Evolutionary conservation across 805 yeast genomes (phyloP).

Genomic region (Komagataella pseudopastoris): DNA sequence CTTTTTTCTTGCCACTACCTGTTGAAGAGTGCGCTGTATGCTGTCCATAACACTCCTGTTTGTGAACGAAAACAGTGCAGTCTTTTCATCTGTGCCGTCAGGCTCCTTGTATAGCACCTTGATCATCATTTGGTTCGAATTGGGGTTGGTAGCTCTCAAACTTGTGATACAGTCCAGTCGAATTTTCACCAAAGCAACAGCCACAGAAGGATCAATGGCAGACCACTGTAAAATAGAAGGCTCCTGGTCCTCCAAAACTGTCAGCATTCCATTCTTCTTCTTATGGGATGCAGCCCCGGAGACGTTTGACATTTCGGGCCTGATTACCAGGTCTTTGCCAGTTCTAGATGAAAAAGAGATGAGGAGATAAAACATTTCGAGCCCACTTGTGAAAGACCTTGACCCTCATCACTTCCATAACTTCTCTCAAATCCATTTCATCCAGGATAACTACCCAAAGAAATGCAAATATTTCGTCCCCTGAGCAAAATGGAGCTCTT

Average conservation of each 20-base stretch:
- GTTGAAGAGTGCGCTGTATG: constrained; percentile 53
- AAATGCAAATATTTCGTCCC: neutral
- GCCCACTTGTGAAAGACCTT: neutral
- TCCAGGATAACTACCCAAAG: neutral
- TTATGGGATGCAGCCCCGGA: constrained; percentile 39
- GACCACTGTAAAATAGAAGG: constrained; percentile 47
- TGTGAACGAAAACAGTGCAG: constrained; percentile 46
- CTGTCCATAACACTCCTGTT: constrained; percentile 66
- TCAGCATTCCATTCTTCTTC: constrained; percentile 42
- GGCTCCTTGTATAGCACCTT: constrained; percentile 34
- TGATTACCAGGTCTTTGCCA: neutral
- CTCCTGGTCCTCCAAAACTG: constrained; percentile 37
- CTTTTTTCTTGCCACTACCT: constrained; percentile 52
- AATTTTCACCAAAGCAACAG: constrained; percentile 24
- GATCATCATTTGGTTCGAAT: constrained; percentile 53
- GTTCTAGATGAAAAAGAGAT: neutral
- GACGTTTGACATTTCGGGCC: constrained; percentile 1
- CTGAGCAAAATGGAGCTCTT: neutral
- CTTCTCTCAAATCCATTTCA: neutral
- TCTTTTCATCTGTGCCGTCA: constrained; percentile 18
- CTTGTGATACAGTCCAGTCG: constrained; percentile 28
- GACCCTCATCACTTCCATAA: neutral
- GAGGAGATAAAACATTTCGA: neutral
- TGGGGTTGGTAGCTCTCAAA: constrained; percentile 58
- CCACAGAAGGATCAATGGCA: constrained; percentile 34